Evolutionary conservation across 352 stramenopile genomes (phyloP), one percentile per base, ranked within the genome.

Genomic region (Phytophthora chlamydospora): DNA sequence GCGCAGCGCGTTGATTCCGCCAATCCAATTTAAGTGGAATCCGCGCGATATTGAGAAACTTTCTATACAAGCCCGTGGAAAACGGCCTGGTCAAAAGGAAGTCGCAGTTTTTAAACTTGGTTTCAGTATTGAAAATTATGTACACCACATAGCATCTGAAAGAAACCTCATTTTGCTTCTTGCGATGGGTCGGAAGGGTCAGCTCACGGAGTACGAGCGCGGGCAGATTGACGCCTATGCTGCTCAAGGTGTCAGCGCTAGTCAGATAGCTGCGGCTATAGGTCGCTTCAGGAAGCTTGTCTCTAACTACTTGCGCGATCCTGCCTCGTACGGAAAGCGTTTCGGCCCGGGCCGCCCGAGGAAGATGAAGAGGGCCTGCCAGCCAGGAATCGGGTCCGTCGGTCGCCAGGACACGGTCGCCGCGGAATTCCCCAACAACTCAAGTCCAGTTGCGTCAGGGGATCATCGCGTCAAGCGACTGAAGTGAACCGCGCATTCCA

Each of bases 31-130:
- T 31, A 14, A 51, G 31, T 14, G 3, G 5, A 40, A 51, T 40
- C 31, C n/a, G 21, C 43, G 6, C 39, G 5, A 39, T 41, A 16
- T 52, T 32, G 14, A 52, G 35, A 19, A 27, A 47, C 6, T 57
- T 57, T 57, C 36, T 39, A 47, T 57, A 55, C 47, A 45, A 45
- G 35, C 13, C 5, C 36, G 19, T 11, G 46, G 35, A 44, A 44
- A 43, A 11, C 11, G 7, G 35, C 19, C 47, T 51, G 29, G 40
- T 32, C 44, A 51, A 51, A 51, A 51, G n/a, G 29, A n/a, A 29
- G 27, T 8, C 13, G 40, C 10, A 36, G 2, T 51, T 14, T 51
- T 39, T 2, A 29, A n/a, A 51, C 44, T 51, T 51, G 44, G 40
- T 39, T 32, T 32, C 32, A 36, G 24, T 36, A 48, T 34, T 19